Conservation (phyloP, 2,329 filamentous ascomycete species). For the Sporothrix luriei region DNA sequence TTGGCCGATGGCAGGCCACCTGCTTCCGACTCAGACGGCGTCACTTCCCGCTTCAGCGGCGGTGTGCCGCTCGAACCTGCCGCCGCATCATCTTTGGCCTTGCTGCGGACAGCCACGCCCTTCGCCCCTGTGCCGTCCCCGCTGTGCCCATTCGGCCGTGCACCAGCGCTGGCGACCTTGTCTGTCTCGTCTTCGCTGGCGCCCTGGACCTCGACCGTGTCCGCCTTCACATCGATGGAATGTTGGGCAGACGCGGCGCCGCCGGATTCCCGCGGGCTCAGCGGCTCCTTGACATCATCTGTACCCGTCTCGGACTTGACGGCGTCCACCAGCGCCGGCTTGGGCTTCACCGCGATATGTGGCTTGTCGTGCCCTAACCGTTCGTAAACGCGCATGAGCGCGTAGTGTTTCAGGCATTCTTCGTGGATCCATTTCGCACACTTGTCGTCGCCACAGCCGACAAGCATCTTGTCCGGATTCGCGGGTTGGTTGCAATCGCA, state of each 20-base stretch:
- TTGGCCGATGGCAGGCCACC: not conserved
- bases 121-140: slow-evolving; percentile 1
- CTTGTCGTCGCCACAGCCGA: slow-evolving; percentile 57
- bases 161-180: not conserved
- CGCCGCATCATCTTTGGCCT: not conserved
- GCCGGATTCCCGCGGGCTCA: slow-evolving; percentile 57
- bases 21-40: slow-evolving; percentile 19
- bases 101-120: not conserved
- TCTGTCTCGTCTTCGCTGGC: slow-evolving; percentile 45
- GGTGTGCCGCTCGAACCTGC: slow-evolving; percentile 1
- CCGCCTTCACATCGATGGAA: slow-evolving; percentile 57
- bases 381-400: slow-evolving; percentile 54
- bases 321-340: slow-evolving; percentile 40
- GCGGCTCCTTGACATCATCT: slow-evolving; percentile 49
- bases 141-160: slow-evolving; percentile 2
- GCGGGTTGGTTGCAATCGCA: slow-evolving; percentile 64
- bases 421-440: slow-evolving; percentile 67
- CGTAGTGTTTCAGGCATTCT: slow-evolving; percentile 62
- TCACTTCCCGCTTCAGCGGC: slow-evolving; percentile 30
- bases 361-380: slow-evolving; percentile 56
- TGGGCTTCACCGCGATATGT: slow-evolving; percentile 45
- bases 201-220: slow-evolving; percentile 42
- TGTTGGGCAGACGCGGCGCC: slow-evolving; percentile 53
- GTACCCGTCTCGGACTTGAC: slow-evolving; percentile 40
- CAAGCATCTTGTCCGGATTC: slow-evolving; percentile 63